Conservation (phyloP, 192 early-diverging fungal species). For the Coemansia guatemalensis region DNA sequence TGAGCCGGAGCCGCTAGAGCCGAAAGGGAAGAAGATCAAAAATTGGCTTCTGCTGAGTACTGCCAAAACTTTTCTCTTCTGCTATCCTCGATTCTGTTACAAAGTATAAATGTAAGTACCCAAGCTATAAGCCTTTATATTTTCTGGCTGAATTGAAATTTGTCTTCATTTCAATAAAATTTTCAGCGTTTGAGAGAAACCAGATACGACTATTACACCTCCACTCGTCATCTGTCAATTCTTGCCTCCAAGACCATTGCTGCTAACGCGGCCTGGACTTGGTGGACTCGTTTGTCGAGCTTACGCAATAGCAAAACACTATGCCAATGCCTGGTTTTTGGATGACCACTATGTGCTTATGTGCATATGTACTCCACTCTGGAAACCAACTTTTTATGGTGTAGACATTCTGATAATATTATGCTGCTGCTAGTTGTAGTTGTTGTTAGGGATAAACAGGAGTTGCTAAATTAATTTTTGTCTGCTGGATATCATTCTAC, state of each 20-base stretch:
- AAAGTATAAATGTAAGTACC: slow-evolving; percentile 8
- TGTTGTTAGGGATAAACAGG: background rate
- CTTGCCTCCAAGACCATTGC: background rate
- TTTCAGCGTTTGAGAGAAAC: slow-evolving; percentile 12
- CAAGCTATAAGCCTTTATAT: background rate
- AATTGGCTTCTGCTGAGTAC: background rate
- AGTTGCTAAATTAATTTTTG: background rate
- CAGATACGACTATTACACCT: slow-evolving; percentile 16
- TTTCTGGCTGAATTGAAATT: background rate
- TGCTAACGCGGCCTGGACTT: background rate
- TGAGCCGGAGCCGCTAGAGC: slow-evolving; percentile 1
- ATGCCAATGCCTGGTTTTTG: slow-evolving; percentile 50
- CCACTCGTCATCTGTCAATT: slow-evolving; percentile 18
- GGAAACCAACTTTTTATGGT: slow-evolving; percentile 44
- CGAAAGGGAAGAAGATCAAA: background rate
- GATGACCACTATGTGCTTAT: slow-evolving; percentile 8
- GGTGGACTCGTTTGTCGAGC: slow-evolving; percentile 26
- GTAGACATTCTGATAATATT: slow-evolving; percentile 17
- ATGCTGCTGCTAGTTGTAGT: background rate
- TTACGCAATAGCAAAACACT: slow-evolving; percentile 17
- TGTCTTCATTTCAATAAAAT: background rate
- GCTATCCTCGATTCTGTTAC: background rate
- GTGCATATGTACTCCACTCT: slow-evolving; percentile 16
- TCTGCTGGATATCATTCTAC: background rate
- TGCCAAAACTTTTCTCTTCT: slow-evolving; percentile 4